phyloP scores from a whole-genome alignment of 108 stramenopile genomes.

The Nitzschia palea region DNA sequence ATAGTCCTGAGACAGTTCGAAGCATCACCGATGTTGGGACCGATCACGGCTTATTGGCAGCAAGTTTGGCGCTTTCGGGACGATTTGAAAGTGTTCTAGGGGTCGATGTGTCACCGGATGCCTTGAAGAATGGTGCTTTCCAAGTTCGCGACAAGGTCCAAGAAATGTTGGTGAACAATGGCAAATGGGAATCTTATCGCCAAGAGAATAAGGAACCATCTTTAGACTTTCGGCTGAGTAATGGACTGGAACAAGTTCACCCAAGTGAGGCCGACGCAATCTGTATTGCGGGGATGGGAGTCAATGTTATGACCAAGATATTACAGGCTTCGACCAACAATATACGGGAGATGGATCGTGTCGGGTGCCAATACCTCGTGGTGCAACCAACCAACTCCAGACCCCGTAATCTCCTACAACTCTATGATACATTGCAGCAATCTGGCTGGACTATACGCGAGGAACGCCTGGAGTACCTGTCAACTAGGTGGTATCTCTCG shows the following conservation, averaged over 20 bases:
- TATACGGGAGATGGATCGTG: slow-evolving; percentile 31
- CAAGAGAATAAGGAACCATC: slow-evolving; percentile 13
- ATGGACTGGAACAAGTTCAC: slow-evolving; percentile 58
- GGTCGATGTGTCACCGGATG: slow-evolving; percentile 63
- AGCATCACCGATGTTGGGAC: slow-evolving; percentile 77
- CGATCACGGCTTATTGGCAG: slow-evolving; percentile 76
- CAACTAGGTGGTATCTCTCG: slow-evolving; percentile 65
- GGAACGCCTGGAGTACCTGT: slow-evolving; percentile 59
- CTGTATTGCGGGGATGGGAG: slow-evolving; percentile 85
- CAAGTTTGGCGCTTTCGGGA: slow-evolving; percentile 63
- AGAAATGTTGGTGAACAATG: not conserved
- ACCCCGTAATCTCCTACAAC: slow-evolving; percentile 53
- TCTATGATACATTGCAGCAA: slow-evolving; percentile 61
- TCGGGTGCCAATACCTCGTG: slow-evolving; percentile 47
- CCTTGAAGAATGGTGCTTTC: slow-evolving; percentile 53
- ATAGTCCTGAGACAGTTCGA: not conserved
- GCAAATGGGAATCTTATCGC: not conserved
- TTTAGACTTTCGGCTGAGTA: slow-evolving; percentile 65
- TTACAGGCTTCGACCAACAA: slow-evolving; percentile 16
- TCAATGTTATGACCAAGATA: slow-evolving; percentile 67
- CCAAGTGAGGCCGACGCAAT: slow-evolving; percentile 65
- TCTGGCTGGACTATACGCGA: slow-evolving; percentile 51
- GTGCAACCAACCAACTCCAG: slow-evolving; percentile 77
- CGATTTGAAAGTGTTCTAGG: slow-evolving; percentile 61
- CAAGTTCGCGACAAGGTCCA: slow-evolving; percentile 15